Evolutionary conservation across 2,329 filamentous ascomycete species (phyloP).

Genomic region (Aspergillus ochraceus): DNA sequence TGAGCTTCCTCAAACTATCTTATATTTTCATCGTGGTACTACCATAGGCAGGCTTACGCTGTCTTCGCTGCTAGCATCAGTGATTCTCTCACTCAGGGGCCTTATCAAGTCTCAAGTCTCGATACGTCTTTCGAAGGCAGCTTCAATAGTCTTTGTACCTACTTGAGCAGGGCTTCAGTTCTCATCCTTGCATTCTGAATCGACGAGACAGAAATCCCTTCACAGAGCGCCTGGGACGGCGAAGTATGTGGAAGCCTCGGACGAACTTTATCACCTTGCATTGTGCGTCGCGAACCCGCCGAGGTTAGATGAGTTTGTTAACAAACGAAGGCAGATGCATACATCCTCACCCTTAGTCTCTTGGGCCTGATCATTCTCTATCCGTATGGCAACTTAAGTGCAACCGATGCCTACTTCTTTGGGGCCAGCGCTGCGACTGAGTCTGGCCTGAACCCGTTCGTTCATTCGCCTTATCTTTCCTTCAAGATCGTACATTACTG

Average conservation of each 20-base stretch:
- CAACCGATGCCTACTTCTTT: slow-evolving; percentile 53
- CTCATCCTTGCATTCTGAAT: background rate
- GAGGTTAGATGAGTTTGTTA: background rate
- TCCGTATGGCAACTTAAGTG: slow-evolving; percentile 42
- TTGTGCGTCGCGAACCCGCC: slow-evolving; percentile 21
- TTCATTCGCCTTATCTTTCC: background rate
- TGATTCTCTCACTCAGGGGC: slow-evolving; percentile 11
- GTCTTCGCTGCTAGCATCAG: slow-evolving; percentile 10
- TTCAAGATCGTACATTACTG: background rate
- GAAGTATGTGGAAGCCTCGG: slow-evolving; percentile 24
- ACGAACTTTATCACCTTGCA: slow-evolving; percentile 32
- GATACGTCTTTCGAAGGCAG: background rate
- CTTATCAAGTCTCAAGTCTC: background rate
- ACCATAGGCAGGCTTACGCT: background rate
- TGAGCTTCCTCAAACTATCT: background rate
- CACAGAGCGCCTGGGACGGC: background rate
- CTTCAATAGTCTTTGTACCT: too few relatives aligned
- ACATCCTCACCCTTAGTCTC: slow-evolving; percentile 40
- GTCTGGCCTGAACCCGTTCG: slow-evolving; percentile 53
- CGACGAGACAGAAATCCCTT: background rate
- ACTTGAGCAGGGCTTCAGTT: too few relatives aligned
- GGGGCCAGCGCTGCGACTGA: slow-evolving; percentile 52
- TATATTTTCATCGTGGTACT: background rate
- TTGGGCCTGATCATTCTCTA: slow-evolving; percentile 39
- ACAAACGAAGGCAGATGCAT: slow-evolving; percentile 35